Percentiles rank a stretch among this genome's conserved stretches.
Conservation (phyloP, 768 basidiomycete species). For the Macrolepiota albuminosa region DNA sequence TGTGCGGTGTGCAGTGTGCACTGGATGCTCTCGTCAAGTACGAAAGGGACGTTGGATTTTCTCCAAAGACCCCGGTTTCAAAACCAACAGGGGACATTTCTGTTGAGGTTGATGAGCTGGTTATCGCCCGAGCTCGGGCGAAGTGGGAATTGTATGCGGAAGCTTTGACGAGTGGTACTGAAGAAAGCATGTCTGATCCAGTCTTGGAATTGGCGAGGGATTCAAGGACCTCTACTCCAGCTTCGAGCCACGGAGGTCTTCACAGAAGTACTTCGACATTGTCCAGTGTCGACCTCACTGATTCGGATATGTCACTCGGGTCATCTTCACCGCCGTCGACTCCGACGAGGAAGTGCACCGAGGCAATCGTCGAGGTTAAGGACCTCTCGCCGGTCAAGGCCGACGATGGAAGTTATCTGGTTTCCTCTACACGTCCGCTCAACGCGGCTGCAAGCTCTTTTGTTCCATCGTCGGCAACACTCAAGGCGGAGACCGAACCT, state of each 20-base stretch:
- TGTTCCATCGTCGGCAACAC: constrained; percentile 27
- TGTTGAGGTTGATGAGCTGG: constrained; percentile 28
- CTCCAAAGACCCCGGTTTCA: constrained; percentile 13
- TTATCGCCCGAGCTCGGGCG: constrained; percentile 27
- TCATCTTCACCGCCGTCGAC: constrained; percentile 48
- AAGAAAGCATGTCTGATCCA: not conserved
- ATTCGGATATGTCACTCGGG: constrained; percentile 37
- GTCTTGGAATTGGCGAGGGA: constrained; percentile 12
- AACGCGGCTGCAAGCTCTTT: constrained; percentile 44
- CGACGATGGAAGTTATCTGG: constrained; percentile 14
- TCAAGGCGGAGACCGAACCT: constrained; percentile 20
- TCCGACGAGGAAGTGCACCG: constrained; percentile 36
- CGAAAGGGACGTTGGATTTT: constrained; percentile 39
- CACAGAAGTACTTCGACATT: constrained; percentile 30
- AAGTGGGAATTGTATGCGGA: constrained; percentile 39
- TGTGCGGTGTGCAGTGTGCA: constrained; percentile 35
- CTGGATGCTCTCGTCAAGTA: constrained; percentile 32
- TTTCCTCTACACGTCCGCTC: constrained; percentile 26
- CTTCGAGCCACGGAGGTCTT: constrained; percentile 18
- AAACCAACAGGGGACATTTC: constrained; percentile 13
- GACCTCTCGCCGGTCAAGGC: constrained; percentile 24
- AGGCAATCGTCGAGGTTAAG: constrained; percentile 32
- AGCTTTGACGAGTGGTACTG: constrained; percentile 29
- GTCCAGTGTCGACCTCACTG: constrained; percentile 39
- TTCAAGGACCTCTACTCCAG: constrained; percentile 16